A percentile compares a stretch with the other conserved stretches of the same genome.
Evolutionary conservation across 1,284 basidiomycete genomes (phyloP).

Genomic region (Moniliella sp.): DNA sequence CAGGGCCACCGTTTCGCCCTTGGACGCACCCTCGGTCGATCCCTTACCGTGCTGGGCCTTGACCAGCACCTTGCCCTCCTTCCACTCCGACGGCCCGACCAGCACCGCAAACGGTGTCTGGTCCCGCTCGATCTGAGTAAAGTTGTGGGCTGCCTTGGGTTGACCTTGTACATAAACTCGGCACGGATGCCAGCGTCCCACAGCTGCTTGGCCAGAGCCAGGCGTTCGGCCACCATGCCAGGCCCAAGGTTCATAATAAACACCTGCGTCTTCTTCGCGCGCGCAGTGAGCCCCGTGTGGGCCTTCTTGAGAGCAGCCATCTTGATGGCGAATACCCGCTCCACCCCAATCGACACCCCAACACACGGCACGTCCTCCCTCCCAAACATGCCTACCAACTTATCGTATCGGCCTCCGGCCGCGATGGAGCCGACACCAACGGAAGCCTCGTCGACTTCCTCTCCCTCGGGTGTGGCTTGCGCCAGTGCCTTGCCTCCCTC

Average conservation of each 20-base stretch:
- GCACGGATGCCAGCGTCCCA: slow-evolving; percentile 71
- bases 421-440: slow-evolving; percentile 94
- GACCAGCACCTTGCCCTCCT: slow-evolving; percentile 49
- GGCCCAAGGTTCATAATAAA: slow-evolving; percentile 84
- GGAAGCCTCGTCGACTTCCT: slow-evolving; percentile 73
- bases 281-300: slow-evolving; percentile 39
- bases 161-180: slow-evolving; percentile 79
- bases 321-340: slow-evolving; percentile 80
- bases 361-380: slow-evolving; percentile 70
- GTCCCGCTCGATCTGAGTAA: slow-evolving; percentile 73
- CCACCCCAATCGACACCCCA: slow-evolving; percentile 77
- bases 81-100: slow-evolving; percentile 65
- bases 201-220: slow-evolving; percentile 58
- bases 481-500: too few relatives aligned
- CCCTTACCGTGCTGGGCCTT: slow-evolving; percentile 71
- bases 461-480: too few relatives aligned
- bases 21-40: slow-evolving; percentile 40
- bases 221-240: slow-evolving; percentile 64
- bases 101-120: slow-evolving; percentile 77
- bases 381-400: slow-evolving; percentile 77
- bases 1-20: slow-evolving; percentile 41
- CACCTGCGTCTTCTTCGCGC: slow-evolving; percentile 78
- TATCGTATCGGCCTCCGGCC: slow-evolving; percentile 86
- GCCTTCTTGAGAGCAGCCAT: slow-evolving; percentile 61
- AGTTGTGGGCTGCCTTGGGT: slow-evolving; percentile 53